phyloP scores from a whole-genome alignment of 2,329 filamentous ascomycete species.

The Zalaria sp. region DNA sequence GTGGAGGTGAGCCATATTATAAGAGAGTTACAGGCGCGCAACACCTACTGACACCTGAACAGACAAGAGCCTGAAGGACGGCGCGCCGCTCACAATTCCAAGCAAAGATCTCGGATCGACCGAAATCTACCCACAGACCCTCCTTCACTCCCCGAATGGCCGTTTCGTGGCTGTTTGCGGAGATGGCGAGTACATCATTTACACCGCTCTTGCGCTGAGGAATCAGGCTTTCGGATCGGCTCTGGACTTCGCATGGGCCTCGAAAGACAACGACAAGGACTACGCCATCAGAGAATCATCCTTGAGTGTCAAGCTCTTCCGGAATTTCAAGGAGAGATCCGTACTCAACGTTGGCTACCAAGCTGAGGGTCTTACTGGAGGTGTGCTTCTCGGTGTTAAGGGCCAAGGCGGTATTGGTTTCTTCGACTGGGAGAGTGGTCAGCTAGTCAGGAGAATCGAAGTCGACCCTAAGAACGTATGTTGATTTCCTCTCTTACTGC shows the following conservation, averaged over 20 bases:
- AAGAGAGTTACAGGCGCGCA: conserved; percentile 10
- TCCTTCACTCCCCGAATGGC: conserved; percentile 91
- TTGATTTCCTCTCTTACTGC: neutral
- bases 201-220: conserved; percentile 88
- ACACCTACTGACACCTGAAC: conserved; percentile 3
- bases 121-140: conserved; percentile 89
- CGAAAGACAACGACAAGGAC: conserved; percentile 95
- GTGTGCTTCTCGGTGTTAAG: conserved; percentile 82
- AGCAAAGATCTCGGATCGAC: conserved; percentile 93
- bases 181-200: conserved; percentile 98
- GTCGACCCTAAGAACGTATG: conserved; percentile 49
- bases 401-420: conserved; percentile 90
- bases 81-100: conserved; percentile 68
- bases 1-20: conserved; percentile 37
- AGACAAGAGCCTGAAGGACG: conserved; percentile 77
- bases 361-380: conserved; percentile 79
- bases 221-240: conserved; percentile 97
- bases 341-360: conserved; percentile 82
- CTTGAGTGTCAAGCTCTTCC: conserved; percentile 92
- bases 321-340: conserved; percentile 85
- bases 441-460: conserved; percentile 83
- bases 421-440: conserved; percentile 89
- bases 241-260: conserved; percentile 91
- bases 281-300: conserved; percentile 92
- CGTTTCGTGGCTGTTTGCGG: conserved; percentile 82